These are phyloP conservation scores for Tylopilus sp. DNA, from an alignment of 768 basidiomycete genomes.

Conservation along the genomic window DNA sequence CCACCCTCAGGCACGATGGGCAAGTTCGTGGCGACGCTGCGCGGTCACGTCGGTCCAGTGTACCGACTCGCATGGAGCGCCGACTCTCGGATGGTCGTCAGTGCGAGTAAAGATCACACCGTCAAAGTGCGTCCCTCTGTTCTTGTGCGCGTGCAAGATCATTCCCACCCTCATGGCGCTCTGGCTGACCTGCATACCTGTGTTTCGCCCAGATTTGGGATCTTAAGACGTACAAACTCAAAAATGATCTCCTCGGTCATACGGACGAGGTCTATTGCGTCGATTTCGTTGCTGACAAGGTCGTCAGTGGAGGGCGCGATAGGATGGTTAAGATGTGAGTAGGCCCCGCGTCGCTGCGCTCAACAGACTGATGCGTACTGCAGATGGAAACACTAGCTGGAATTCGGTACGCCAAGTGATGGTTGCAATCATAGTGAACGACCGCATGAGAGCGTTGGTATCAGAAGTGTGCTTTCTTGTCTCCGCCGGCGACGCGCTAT, in stretches of 20 bases:
- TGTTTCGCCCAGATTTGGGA: constrained; percentile 73
- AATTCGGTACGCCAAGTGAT: neutral
- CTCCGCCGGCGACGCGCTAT: neutral
- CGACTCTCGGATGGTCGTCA: constrained; percentile 87
- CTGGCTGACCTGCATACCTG: neutral
- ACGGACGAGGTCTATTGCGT: constrained; percentile 99
- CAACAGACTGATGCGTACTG: neutral
- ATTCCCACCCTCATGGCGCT: no score
- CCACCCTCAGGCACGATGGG: constrained; percentile 50
- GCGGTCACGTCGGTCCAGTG: constrained; percentile 93
- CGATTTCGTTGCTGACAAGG: constrained; percentile 97
- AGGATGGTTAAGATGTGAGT: constrained; percentile 89
- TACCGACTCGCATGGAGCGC: constrained; percentile 95
- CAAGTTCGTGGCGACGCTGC: constrained; percentile 85
- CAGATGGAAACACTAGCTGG: constrained; percentile 31
- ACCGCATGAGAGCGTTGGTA: neutral
- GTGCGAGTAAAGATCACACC: constrained; percentile 94
- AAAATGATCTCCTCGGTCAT: constrained; percentile 91
- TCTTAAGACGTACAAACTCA: constrained; percentile 92
- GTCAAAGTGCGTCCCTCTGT: constrained; percentile 63
- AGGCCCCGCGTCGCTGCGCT: neutral
- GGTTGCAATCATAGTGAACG: neutral
- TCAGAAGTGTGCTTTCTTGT: neutral
- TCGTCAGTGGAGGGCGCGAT: constrained; percentile 97
- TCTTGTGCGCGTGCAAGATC: neutral